Evolutionary conservation across 805 yeast species (phyloP).

Genomic region (Kregervanrija pseudodelftensis): DNA sequence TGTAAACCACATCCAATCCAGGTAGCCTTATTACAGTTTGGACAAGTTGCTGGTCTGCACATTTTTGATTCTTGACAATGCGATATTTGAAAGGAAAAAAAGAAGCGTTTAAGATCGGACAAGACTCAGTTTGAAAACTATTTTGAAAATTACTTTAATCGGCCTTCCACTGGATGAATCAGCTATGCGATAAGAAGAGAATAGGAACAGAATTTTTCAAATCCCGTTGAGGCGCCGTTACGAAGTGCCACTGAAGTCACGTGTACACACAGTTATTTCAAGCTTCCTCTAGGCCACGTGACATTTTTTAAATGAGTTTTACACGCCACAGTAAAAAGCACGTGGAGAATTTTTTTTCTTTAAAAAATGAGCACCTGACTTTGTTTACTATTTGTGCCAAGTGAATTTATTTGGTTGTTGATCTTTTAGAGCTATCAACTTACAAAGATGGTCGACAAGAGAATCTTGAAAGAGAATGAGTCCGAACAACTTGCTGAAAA

Average conservation of each 20-base stretch:
- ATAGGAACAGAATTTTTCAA: no score
- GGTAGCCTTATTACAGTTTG: conserved; percentile 25
- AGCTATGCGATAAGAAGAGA: no score
- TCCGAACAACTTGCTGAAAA: background rate
- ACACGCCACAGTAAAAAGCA: no score
- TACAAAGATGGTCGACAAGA: background rate
- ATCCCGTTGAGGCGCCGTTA: no score
- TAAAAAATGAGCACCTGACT: background rate
- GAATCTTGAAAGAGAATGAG: background rate
- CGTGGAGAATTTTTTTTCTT: no score
- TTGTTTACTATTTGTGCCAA: background rate
- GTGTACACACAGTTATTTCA: no score
- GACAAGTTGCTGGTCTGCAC: conserved; percentile 32
- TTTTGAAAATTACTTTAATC: no score
- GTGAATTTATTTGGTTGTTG: no score
- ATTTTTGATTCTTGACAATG: conserved; percentile 12
- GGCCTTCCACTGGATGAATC: no score
- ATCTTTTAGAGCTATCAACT: background rate
- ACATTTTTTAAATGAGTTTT: no score
- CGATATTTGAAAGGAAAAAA: background rate
- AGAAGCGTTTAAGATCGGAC: background rate
- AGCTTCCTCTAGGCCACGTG: no score
- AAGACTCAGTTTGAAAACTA: background rate
- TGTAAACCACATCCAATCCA: conserved; percentile 44
- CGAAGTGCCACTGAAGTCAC: no score